Conservation (phyloP, 495 filamentous ascomycete genomes). For the Tuber melanosporum region DNA sequence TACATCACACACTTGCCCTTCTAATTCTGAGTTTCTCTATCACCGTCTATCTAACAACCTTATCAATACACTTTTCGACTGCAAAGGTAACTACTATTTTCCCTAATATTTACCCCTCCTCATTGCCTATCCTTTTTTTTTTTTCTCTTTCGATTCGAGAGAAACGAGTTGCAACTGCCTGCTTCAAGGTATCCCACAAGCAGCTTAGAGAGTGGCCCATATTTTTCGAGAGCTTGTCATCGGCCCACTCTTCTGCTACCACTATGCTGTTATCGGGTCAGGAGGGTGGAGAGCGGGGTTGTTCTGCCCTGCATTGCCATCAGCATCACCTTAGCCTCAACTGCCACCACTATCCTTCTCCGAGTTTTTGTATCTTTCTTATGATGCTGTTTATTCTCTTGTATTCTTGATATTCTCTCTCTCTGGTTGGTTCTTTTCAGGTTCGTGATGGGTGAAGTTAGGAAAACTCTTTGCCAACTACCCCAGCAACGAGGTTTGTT, state of each 20-base stretch:
- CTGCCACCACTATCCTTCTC: conserved; percentile 21
- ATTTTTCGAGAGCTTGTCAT: conserved; percentile 13
- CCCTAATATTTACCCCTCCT: conserved; percentile 21
- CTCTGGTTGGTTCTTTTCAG: conserved; percentile 16
- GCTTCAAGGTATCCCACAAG: conserved; percentile 18
- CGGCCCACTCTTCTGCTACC: conserved; percentile 21
- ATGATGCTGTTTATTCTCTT: conserved; percentile 12
- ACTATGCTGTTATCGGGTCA: conserved; percentile 29
- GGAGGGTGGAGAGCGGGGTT: conserved; percentile 33
- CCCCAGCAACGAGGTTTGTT: conserved; percentile 1
- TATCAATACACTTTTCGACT: conserved; percentile 22
- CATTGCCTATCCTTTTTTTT: conserved; percentile 10
- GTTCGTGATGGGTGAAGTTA: conserved; percentile 11
- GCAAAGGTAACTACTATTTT: conserved; percentile 35
- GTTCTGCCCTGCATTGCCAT: conserved; percentile 17
- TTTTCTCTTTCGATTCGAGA: conserved; percentile 36
- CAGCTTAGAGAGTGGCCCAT: conserved; percentile 11
- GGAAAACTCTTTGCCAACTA: conserved; percentile 19
- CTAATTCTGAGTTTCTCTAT: conserved; percentile 27
- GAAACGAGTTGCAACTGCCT: background rate
- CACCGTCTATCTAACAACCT: conserved; percentile 35
- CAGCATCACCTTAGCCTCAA: conserved; percentile 15
- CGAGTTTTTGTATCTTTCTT: conserved; percentile 5
- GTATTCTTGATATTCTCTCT: conserved; percentile 13
- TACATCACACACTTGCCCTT: conserved; percentile 34